These are phyloP conservation scores for Hyaloscypha finlandica DNA, from an alignment of 495 filamentous ascomycete species.

Conservation along the genomic window DNA sequence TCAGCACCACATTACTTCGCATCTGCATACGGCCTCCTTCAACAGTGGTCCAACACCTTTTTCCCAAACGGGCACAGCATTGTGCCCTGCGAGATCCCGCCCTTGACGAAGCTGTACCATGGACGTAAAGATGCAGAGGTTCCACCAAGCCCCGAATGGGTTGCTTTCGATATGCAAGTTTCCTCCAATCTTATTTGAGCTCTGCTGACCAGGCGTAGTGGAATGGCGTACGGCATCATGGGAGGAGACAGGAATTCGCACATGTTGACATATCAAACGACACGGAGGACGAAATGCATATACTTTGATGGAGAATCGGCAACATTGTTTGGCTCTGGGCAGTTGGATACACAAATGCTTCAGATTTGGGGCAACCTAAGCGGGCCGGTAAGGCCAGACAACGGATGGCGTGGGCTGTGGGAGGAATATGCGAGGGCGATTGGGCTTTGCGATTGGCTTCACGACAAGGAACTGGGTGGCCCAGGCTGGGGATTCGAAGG, in stretches of 20 bases:
- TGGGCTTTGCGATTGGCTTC: slow-evolving; percentile 42
- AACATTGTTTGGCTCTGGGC: slow-evolving; percentile 38
- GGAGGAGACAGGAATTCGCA: slow-evolving; percentile 38
- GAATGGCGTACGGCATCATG: slow-evolving; percentile 50
- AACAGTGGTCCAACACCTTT: slow-evolving; percentile 46
- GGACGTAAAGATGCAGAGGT: slow-evolving; percentile 37
- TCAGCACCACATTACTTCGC: slow-evolving; percentile 43
- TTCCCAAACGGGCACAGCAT: slow-evolving; percentile 46
- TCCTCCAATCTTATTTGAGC: neutral
- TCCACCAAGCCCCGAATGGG: slow-evolving; percentile 45
- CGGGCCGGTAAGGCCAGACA: slow-evolving; percentile 25
- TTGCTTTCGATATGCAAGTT: slow-evolving; percentile 45
- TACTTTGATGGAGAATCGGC: slow-evolving; percentile 50
- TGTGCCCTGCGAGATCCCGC: slow-evolving; percentile 39
- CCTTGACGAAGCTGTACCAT: slow-evolving; percentile 45
- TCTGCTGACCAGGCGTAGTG: slow-evolving; percentile 24
- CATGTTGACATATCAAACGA: slow-evolving; percentile 45
- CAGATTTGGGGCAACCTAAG: slow-evolving; percentile 42
- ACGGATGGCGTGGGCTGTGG: slow-evolving; percentile 30
- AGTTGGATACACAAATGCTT: slow-evolving; percentile 44
- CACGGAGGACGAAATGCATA: slow-evolving; percentile 37
- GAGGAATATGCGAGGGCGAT: slow-evolving; percentile 44
- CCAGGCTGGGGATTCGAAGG: slow-evolving; percentile 42
- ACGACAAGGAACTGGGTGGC: slow-evolving; percentile 23
- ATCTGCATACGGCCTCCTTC: slow-evolving; percentile 41